These are phyloP conservation scores for Tolypocladium guangdongense DNA, from an alignment of 2,329 filamentous ascomycete genomes.

Conservation along the genomic window DNA sequence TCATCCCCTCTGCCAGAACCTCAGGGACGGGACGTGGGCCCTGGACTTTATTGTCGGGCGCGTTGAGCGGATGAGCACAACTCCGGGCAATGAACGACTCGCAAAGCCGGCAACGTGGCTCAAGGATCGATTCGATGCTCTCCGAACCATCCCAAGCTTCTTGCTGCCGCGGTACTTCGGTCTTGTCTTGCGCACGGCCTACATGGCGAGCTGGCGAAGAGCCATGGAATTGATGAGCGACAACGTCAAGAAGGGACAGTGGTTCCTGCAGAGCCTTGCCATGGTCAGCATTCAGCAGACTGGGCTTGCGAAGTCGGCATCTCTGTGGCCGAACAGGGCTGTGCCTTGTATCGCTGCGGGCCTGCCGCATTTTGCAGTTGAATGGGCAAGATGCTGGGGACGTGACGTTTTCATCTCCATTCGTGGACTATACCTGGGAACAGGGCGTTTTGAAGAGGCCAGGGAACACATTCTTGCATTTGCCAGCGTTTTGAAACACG, in stretches of 20 bases:
- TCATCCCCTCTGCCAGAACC: slow-evolving; percentile 85
- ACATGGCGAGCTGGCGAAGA: slow-evolving; percentile 70
- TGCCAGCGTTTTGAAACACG: slow-evolving; percentile 91
- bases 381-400: slow-evolving; percentile 96
- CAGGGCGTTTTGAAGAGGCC: slow-evolving; percentile 77
- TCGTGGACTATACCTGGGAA: slow-evolving; percentile 82
- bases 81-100: slow-evolving; percentile 51
- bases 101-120: slow-evolving; percentile 65
- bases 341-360: slow-evolving; percentile 87
- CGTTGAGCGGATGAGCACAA: slow-evolving; percentile 59
- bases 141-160: slow-evolving; percentile 78
- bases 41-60: slow-evolving; percentile 78
- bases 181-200: slow-evolving; percentile 76
- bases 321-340: slow-evolving; percentile 73
- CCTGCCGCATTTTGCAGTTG: slow-evolving; percentile 82
- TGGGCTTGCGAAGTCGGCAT: slow-evolving; percentile 80
- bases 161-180: slow-evolving; percentile 89
- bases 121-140: slow-evolving; percentile 71
- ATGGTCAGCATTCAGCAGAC: slow-evolving; percentile 90
- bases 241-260: slow-evolving; percentile 70
- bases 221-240: slow-evolving; percentile 69
- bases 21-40: slow-evolving; percentile 85
- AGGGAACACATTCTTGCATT: slow-evolving; percentile 92
- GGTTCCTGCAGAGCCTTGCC: slow-evolving; percentile 77
- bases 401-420: slow-evolving; percentile 95